These are phyloP conservation scores for Suhomyces vadensis DNA, from an alignment of 805 yeast species.

Conservation along the genomic window DNA sequence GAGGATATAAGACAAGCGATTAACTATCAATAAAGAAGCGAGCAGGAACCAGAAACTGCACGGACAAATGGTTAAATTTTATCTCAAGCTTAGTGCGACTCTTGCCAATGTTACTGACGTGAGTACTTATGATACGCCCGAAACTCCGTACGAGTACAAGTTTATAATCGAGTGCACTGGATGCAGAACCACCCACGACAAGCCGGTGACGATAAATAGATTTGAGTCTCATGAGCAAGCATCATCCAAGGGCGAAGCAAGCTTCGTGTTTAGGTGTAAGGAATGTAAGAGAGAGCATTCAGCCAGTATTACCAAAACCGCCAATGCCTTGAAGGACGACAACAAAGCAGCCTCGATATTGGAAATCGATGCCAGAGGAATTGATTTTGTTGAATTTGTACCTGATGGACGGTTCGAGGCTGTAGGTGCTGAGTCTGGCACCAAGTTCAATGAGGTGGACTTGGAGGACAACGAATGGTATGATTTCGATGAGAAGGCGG, in stretches of 20 bases:
- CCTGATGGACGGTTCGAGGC: slow-evolving; percentile 67
- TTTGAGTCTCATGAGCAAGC: slow-evolving; percentile 64
- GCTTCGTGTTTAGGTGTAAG: slow-evolving; percentile 75
- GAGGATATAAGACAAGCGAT: background rate
- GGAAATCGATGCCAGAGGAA: slow-evolving; percentile 83
- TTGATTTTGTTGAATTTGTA: slow-evolving; percentile 66
- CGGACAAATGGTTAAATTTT: slow-evolving; percentile 39
- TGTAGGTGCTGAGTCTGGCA: slow-evolving; percentile 50
- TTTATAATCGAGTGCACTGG: slow-evolving; percentile 73
- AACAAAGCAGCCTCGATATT: slow-evolving; percentile 51
- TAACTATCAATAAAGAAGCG: background rate
- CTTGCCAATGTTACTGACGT: slow-evolving; percentile 57
- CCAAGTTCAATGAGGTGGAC: slow-evolving; percentile 64
- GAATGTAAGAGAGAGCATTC: slow-evolving; percentile 52
- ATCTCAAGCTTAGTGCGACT: slow-evolving; percentile 44
- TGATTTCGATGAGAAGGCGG: slow-evolving; percentile 87
- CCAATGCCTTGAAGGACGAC: slow-evolving; percentile 38
- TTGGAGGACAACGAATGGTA: slow-evolving; percentile 86
- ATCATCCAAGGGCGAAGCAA: slow-evolving; percentile 81
- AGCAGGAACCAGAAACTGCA: too few relatives aligned
- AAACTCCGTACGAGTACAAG: slow-evolving; percentile 69
- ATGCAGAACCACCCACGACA: slow-evolving; percentile 77
- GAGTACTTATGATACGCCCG: slow-evolving; percentile 58
- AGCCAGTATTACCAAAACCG: slow-evolving; percentile 33
- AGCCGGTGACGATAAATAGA: slow-evolving; percentile 66